These are phyloP conservation scores for Magnolia sinica DNA, from an alignment of 164 flowering plant species.

Conservation along the genomic window DNA sequence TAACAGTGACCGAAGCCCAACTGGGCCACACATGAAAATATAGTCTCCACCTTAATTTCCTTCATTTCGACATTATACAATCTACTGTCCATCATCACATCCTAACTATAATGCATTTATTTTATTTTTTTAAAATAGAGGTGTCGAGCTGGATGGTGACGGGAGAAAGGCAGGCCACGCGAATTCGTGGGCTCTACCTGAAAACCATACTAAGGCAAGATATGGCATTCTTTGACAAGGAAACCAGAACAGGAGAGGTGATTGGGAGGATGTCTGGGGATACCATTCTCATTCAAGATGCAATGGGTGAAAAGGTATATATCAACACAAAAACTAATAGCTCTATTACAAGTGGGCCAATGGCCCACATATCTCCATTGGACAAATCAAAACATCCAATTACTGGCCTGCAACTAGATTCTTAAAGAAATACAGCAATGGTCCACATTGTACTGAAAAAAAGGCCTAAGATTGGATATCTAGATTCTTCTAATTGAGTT, in stretches of 20 bases:
- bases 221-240: constrained; percentile 60
- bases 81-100: not conserved
- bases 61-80: not conserved
- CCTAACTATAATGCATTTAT: not conserved
- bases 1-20: not conserved
- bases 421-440: no score
- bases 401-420: no score
- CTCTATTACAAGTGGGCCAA: no score
- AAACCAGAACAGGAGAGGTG: constrained; percentile 63
- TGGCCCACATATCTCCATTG: no score
- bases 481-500: no score
- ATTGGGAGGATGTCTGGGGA: constrained; percentile 68
- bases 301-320: constrained; percentile 62
- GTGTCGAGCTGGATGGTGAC: constrained; percentile 63
- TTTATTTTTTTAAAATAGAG: constrained; percentile 27
- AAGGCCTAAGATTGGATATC: no score
- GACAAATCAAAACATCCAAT: no score
- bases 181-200: constrained; percentile 48
- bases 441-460: no score
- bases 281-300: constrained; percentile 64
- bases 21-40: not conserved
- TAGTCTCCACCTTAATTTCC: not conserved
- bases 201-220: constrained; percentile 60
- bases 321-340: no score
- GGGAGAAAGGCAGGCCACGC: constrained; percentile 53